Evolutionary conservation across 1,284 basidiomycete species (phyloP), one percentile per base, ranked within the genome.

Genomic region (Apiotrichum gamsii): DNA sequence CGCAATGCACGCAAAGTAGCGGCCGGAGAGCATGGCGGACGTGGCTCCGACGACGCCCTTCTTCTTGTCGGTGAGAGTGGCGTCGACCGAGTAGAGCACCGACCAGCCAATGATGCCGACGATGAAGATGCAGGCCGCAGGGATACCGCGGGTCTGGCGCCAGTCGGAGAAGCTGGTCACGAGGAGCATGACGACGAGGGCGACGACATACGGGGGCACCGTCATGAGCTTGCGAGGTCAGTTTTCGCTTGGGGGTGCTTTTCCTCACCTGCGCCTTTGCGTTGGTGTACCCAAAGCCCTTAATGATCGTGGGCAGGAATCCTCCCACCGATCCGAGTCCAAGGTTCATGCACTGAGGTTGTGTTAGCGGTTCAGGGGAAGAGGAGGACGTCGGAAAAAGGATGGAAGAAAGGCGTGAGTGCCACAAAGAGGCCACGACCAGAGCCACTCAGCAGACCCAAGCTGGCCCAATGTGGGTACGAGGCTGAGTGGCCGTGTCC

Each of bases 241-340:
- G n/a, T n/a, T n/a, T n/a, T n/a, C n/a, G n/a, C n/a, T n/a, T n/a
- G n/a, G n/a, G n/a, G n/a, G n/a, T n/a, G n/a, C n/a, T n/a, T n/a
- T n/a, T n/a, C n/a, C n/a, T n/a, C n/a, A n/a, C n/a, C n/a, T 28
- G 79, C 1, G 78, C 77, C 25, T 65, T 53, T 9, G 78, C 72
- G 29, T 69, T 67, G 21, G 65, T 67, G 61, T 77, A 77, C 41
- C 47, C 44, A 19, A 45, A 50, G 11, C 57, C 65, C 51, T 77
- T 78, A 52, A 89, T 81, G 59, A 90, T 88, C 0, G 87, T 90
- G 0, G 88, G 88, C 20, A 90, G 72, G 72, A 90, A 91, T 0
- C 86, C 89, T 3, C 83, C 82, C 36, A 87, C 83, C 3, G 83
- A 84, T 9, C 85, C 84, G 2, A 90, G 75, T 2, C 83, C 82